A percentile compares a stretch with the other conserved stretches of the same genome.
Evolutionary conservation across 2,329 filamentous ascomycete genomes (phyloP).

Genomic region (Malbranchea cinnamomea): DNA sequence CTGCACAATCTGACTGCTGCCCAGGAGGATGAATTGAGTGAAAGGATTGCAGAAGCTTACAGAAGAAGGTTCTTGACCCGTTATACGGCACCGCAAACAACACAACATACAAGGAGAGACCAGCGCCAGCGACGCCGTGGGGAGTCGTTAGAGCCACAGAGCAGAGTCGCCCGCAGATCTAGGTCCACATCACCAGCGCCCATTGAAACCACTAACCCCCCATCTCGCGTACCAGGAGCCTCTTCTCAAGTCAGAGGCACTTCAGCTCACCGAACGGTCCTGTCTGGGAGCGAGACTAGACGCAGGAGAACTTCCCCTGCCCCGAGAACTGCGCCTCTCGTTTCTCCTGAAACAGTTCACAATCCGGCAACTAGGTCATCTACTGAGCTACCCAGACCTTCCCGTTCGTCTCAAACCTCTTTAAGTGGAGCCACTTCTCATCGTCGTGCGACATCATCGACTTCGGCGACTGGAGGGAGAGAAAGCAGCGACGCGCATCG

Average conservation of each 20-base stretch:
- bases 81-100: slow-evolving; percentile 2
- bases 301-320: slow-evolving; percentile 15
- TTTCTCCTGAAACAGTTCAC: slow-evolving; percentile 4
- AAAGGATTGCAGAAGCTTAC: slow-evolving; percentile 81
- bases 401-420: slow-evolving; percentile 5
- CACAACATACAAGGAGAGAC: not conserved
- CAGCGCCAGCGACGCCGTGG: not conserved
- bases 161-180: not conserved
- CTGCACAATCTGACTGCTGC: slow-evolving; percentile 70
- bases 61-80: slow-evolving; percentile 47
- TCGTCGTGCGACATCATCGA: slow-evolving; percentile 1
- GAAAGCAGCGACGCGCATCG: slow-evolving; percentile 2
- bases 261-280: slow-evolving; percentile 11
- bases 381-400: slow-evolving; percentile 41
- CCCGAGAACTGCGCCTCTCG: slow-evolving; percentile 22
- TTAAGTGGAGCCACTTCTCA: not conserved
- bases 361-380: slow-evolving; percentile 44
- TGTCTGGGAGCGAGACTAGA: slow-evolving; percentile 14
- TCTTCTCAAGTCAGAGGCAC: slow-evolving; percentile 4
- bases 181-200: slow-evolving; percentile 8
- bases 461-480: not conserved
- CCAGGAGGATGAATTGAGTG: slow-evolving; percentile 79
- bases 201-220: no score
- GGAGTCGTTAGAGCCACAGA: slow-evolving; percentile 2
- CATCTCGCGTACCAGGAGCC: slow-evolving; percentile 13